Evolutionary conservation across 305 asterid genomes (phyloP).

Genomic region (Petunia hybrid): DNA sequence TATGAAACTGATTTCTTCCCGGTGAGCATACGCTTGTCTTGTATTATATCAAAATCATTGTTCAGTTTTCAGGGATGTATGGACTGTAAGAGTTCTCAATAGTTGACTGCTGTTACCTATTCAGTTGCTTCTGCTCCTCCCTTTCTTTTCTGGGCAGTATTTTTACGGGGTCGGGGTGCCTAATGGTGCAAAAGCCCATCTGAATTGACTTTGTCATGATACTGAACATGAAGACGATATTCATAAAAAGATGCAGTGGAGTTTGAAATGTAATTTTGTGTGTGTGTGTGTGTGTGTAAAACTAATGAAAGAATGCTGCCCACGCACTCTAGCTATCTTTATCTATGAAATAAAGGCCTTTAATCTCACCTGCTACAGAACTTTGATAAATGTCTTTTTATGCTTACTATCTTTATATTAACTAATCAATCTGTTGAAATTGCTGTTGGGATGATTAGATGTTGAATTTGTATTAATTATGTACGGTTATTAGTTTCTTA

Average conservation of each 20-base stretch:
- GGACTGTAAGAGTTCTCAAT: not conserved
- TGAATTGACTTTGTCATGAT: not conserved
- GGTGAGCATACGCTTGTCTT: slow-evolving; percentile 39
- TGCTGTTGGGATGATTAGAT: slow-evolving; percentile 12
- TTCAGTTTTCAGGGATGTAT: not conserved
- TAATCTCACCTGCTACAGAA: not conserved
- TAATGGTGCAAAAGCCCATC: not conserved
- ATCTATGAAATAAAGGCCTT: not conserved
- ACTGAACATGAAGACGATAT: not conserved
- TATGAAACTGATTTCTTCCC: slow-evolving; percentile 53
- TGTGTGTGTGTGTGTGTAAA: too few relatives aligned
- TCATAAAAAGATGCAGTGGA: not conserved
- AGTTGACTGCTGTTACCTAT: not conserved
- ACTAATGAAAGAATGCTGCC: not conserved
- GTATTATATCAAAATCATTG: not conserved
- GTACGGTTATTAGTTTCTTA: not conserved
- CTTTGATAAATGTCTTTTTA: slow-evolving; percentile 5
- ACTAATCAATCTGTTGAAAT: not conserved
- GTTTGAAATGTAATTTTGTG: slow-evolving; percentile 7
- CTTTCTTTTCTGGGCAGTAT: not conserved
- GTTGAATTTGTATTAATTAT: slow-evolving; percentile 4
- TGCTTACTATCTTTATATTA: slow-evolving; percentile 3
- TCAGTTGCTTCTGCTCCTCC: not conserved
- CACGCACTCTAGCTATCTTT: not conserved
- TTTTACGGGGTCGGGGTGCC: not conserved